A percentile compares a stretch with the other conserved stretches of the same genome.
Evolutionary conservation across 768 basidiomycete species (phyloP).

Genomic region (Podaxis sp.): DNA sequence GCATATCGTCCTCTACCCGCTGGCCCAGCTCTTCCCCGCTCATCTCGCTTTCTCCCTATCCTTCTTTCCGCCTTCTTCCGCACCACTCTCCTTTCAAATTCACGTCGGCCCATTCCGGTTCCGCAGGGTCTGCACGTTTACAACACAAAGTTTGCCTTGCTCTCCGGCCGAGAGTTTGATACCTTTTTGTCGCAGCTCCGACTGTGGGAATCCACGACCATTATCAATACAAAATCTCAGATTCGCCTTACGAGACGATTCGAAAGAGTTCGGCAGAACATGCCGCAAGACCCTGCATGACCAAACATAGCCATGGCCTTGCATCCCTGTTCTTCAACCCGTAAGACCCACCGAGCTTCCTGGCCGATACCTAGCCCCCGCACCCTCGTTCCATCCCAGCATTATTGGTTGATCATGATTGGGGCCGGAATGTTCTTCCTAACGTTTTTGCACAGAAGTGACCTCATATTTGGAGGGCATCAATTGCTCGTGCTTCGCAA

Average conservation of each 20-base stretch:
- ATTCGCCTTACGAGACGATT: constrained; percentile 16
- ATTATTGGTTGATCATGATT: constrained; percentile 6
- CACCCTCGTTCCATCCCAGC: not conserved
- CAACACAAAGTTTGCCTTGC: not conserved
- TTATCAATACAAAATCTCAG: constrained; percentile 21
- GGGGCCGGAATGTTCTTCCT: constrained; percentile 2
- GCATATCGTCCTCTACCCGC: constrained; percentile 19
- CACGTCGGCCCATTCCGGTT: constrained; percentile 2
- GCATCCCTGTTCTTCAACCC: not conserved
- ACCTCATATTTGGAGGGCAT: not conserved
- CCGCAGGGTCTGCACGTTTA: not conserved
- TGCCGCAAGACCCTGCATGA: constrained; percentile 17
- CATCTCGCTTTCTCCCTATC: constrained; percentile 3
- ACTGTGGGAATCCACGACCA: constrained; percentile 19
- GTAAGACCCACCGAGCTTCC: not conserved
- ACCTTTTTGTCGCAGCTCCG: constrained; percentile 22
- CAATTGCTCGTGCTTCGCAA: not conserved
- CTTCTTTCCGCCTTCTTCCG: constrained; percentile 15
- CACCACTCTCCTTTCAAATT: not conserved
- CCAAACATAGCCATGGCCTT: constrained; percentile 11
- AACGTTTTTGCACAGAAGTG: not conserved
- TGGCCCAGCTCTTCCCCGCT: constrained; percentile 2
- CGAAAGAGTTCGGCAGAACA: constrained; percentile 4
- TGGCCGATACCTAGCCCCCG: not conserved
- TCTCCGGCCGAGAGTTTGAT: constrained; percentile 19